These are phyloP conservation scores for Diutina sp. DNA, from an alignment of 1,139 yeast species.

Conservation along the genomic window DNA sequence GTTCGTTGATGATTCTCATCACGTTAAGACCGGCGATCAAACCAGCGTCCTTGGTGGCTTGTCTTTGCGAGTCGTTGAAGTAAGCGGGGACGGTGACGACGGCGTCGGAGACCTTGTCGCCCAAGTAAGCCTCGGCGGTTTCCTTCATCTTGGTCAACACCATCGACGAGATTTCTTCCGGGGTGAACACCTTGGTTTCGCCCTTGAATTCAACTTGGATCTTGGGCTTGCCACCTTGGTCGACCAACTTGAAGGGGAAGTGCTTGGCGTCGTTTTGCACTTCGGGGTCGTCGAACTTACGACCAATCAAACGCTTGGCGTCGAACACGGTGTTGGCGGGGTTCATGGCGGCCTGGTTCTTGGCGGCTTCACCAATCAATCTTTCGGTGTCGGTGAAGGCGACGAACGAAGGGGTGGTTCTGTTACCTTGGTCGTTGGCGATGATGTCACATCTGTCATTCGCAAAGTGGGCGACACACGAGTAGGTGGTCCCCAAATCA, in stretches of 20 bases:
- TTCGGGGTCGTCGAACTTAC: conserved; percentile 46
- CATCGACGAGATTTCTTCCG: conserved; percentile 62
- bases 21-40: conserved; percentile 48
- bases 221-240: conserved; percentile 47
- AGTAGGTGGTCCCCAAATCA: conserved; percentile 78
- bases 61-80: conserved; percentile 52
- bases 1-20: conserved; percentile 48
- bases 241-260: conserved; percentile 49
- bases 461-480: conserved; percentile 45
- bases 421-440: conserved; percentile 4
- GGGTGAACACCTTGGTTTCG: conserved; percentile 50
- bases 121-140: conserved; percentile 54
- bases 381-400: conserved; percentile 59
- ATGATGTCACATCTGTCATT: conserved; percentile 60
- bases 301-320: conserved; percentile 58
- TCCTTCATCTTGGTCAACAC: conserved; percentile 53
- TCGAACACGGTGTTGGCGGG: conserved; percentile 55
- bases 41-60: conserved; percentile 53
- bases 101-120: conserved; percentile 53
- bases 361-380: conserved; percentile 12
- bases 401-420: conserved; percentile 30
- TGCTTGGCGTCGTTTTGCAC: conserved; percentile 46
- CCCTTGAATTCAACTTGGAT: conserved; percentile 55
- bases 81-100: conserved; percentile 64
- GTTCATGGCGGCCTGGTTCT: conserved; percentile 19